A percentile compares a stretch with the other conserved stretches of the same genome.
Conservation (phyloP, 805 yeast genomes). For the Kazachstania bromeliacearum region DNA sequence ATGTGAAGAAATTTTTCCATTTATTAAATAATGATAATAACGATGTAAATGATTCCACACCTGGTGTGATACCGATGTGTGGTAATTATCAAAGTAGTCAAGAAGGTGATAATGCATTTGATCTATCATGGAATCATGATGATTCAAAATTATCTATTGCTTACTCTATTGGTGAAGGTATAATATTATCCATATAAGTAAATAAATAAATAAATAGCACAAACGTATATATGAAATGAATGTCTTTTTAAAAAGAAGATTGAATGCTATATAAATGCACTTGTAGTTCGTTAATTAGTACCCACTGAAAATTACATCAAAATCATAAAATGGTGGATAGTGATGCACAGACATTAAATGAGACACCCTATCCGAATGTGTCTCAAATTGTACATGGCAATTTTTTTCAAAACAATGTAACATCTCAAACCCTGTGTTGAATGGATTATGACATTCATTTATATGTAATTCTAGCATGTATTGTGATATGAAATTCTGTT, state of each 20-base stretch:
- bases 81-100: conserved; percentile 17
- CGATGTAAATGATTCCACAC: too few relatives aligned
- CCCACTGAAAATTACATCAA: conserved; percentile 17
- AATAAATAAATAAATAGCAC: not conserved
- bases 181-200: conserved; percentile 13
- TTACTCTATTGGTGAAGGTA: conserved; percentile 26
- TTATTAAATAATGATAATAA: too few relatives aligned
- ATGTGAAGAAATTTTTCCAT: conserved; percentile 22
- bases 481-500: conserved; percentile 36
- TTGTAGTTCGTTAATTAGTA: too few relatives aligned
- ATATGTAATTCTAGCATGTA: conserved; percentile 39
- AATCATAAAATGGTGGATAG: conserved; percentile 11
- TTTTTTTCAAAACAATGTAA: conserved; percentile 36
- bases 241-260: too few relatives aligned
- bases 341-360: conserved; percentile 45
- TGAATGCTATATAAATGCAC: too few relatives aligned
- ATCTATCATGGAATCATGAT: conserved; percentile 29
- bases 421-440: conserved; percentile 24
- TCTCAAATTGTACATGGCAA: conserved; percentile 35
- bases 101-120: conserved; percentile 25
- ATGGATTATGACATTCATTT: conserved; percentile 45
- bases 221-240: too few relatives aligned
- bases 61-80: conserved; percentile 4
- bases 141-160: conserved; percentile 25
- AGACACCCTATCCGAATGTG: conserved; percentile 33